Evolutionary conservation across 192 early-diverging fungal genomes (phyloP), one percentile per base, ranked within the genome.

Genomic region (Allomyces macrogynus): DNA sequence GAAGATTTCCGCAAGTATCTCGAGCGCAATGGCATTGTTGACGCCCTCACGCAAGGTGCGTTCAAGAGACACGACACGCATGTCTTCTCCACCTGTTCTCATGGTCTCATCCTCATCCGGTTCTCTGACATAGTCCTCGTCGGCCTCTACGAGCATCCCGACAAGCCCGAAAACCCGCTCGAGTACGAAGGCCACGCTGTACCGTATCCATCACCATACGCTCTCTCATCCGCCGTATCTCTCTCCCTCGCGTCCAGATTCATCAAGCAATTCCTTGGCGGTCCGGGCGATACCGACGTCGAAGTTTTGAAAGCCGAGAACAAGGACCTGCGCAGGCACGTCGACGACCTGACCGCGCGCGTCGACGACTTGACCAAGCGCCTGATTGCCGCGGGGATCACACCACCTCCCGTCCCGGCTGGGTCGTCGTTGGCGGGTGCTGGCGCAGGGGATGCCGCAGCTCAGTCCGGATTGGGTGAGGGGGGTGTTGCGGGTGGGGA

Each of bases 1-100:
- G 81, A 83, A 63, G 81, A 81, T 65, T 83, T 83, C 67, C 73
- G 81, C 26, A 83, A 83, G 69, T 83, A 83, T 69, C 71, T 83
- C 25, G 81, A 83, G 67, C 76, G 76, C 54, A 79, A 82, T 67
- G 81, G 81, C 14, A 80, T 83, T 67, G 78, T 83, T 57, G 81
- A 83, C 68, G 74, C 81, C 14, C 66, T 83, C 63, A 83, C 81
- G 0, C 80, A 81, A 79, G 81, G 81, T 81, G n/a, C 61, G 57
- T n/a, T n/a, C n/a, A n/a, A n/a, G n/a, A n/a, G n/a, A n/a, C 25
- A 10, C 1, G 9, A 3, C 18, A 7, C 32, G 32, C 5, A 40
- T 8, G 32, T 40, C 32, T 40, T 3, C 7, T 40, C 32, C 32
- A 26, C 26, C 4, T 4, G 32, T 40, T 8, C 32, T 7, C 3